phyloP scores from a whole-genome alignment of 140 eudicot species.

The Ambrosia hybrid region DNA sequence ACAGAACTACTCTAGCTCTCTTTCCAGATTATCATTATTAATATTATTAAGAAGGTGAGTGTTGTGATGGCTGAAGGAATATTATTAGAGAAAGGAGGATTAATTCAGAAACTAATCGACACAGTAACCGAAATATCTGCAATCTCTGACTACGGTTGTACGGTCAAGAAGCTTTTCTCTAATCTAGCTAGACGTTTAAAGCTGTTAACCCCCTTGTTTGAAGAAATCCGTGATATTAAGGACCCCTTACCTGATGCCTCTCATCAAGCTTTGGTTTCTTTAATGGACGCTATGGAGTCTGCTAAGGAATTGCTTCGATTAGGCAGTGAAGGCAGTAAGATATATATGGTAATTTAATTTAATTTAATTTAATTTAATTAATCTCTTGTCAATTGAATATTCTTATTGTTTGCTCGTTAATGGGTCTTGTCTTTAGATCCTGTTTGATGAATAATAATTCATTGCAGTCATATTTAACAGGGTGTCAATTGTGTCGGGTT shows the following conservation, averaged over 20 bases:
- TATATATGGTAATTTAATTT: slow-evolving; percentile 53
- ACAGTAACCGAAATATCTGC: slow-evolving; percentile 56
- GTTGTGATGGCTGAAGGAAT: too few relatives aligned
- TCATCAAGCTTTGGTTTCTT: slow-evolving; percentile 36
- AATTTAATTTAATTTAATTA: background rate
- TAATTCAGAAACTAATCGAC: slow-evolving; percentile 51
- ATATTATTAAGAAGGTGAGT: too few relatives aligned
- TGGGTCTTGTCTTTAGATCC: slow-evolving; percentile 11
- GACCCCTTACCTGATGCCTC: slow-evolving; percentile 38
- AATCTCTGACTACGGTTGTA: slow-evolving; percentile 49
- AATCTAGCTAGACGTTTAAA: slow-evolving; percentile 80
- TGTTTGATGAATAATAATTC: slow-evolving; percentile 4
- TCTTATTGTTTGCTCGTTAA: background rate
- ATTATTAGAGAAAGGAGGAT: slow-evolving; percentile 39
- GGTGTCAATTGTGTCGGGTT: too few relatives aligned
- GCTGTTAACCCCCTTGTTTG: slow-evolving; percentile 84
- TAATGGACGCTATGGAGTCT: slow-evolving; percentile 45
- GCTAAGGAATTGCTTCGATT: slow-evolving; percentile 72
- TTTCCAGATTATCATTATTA: too few relatives aligned
- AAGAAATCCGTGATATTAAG: slow-evolving; percentile 74
- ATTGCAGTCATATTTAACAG: background rate
- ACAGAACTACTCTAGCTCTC: background rate
- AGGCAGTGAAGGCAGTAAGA: slow-evolving; percentile 80
- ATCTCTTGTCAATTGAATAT: too few relatives aligned
- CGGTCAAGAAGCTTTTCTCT: slow-evolving; percentile 65